Evolutionary conservation across 495 filamentous ascomycete species (phyloP).

Genomic region (Daldinia decipiens): DNA sequence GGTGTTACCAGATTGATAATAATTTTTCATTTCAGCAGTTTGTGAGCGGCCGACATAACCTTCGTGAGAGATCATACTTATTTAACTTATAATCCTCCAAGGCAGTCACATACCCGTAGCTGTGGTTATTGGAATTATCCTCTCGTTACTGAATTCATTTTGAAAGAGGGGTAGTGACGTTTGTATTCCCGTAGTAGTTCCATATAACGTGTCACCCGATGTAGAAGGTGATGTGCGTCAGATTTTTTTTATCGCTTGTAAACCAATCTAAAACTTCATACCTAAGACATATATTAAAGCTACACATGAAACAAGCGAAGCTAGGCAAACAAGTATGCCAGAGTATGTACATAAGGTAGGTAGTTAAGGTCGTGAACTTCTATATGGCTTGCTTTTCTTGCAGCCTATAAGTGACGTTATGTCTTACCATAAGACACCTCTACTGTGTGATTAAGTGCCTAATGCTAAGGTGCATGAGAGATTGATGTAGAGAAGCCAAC

Average conservation of each 20-base stretch:
- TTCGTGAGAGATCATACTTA: too few relatives aligned
- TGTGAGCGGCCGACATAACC: too few relatives aligned
- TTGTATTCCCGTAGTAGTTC: background rate
- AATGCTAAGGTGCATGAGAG: too few relatives aligned
- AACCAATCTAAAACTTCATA: background rate
- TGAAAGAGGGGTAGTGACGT: background rate
- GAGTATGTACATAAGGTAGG: background rate
- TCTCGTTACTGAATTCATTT: too few relatives aligned
- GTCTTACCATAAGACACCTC: too few relatives aligned
- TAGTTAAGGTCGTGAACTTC: background rate
- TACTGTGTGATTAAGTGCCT: too few relatives aligned
- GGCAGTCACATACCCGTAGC: too few relatives aligned
- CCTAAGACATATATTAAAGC: background rate
- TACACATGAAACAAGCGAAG: background rate
- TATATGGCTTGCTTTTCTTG: background rate
- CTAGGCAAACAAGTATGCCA: background rate
- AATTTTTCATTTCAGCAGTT: too few relatives aligned
- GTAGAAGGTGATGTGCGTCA: background rate
- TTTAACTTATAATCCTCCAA: too few relatives aligned
- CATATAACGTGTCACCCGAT: background rate
- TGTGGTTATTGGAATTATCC: too few relatives aligned
- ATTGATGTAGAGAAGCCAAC: too few relatives aligned
- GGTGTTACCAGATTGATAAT: too few relatives aligned
- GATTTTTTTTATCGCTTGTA: background rate
- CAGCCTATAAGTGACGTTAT: background rate